Base-by-base conservation (phyloP, 164 flowering plant species). In the Macadamia integrifolia region DNA sequence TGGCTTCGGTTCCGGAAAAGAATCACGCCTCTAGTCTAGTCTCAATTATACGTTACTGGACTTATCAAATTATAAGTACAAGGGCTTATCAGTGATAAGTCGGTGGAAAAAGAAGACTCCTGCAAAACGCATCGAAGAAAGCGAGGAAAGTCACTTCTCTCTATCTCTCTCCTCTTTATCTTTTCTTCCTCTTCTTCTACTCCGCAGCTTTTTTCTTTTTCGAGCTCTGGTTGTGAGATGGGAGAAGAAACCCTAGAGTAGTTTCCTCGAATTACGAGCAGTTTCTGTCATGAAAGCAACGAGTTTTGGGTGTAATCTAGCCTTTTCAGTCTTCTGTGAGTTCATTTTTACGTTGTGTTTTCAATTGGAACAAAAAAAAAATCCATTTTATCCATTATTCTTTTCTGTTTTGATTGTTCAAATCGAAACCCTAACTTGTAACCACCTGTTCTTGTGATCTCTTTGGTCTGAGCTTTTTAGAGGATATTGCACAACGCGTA, bases 111-210 rank as follows among this genome's bases (percentile, higher is more conserved):
- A 14, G 57, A 53, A 77, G 71, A 62, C 75, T 61, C 61, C 82
- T 79, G 87, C 82, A 75, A 72, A 81, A 76, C 81, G 82, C 82
- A 83, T 83, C 83, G 76, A 75, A 75, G 78, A 81, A 77, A 76
- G 85, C 70, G 84, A 74, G 85, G 69, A 14, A 46, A 53, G 53
- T 49, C 53, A 14, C 11, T 10, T 67, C 60, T 62, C 68, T 71
- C 50, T 11, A 3, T 46, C 68, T 66, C 67, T 67, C 62, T 79
- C 67, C 74, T 35, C 40, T 67, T 60, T 65, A 58, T 68, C 70
- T 66, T 69, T 58, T 75, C 77, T 76, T 59, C 60, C 68, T 66
- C 72, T 63, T 66, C 60, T 35, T 35, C 40, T 2, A 35, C 40
- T 35, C 40, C 40, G 40, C 40, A 35, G 58, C 69, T 46, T 48